These are phyloP conservation scores for Corniculantispora saksenae DNA, from an alignment of 2,329 filamentous ascomycete genomes.

Conservation along the genomic window DNA sequence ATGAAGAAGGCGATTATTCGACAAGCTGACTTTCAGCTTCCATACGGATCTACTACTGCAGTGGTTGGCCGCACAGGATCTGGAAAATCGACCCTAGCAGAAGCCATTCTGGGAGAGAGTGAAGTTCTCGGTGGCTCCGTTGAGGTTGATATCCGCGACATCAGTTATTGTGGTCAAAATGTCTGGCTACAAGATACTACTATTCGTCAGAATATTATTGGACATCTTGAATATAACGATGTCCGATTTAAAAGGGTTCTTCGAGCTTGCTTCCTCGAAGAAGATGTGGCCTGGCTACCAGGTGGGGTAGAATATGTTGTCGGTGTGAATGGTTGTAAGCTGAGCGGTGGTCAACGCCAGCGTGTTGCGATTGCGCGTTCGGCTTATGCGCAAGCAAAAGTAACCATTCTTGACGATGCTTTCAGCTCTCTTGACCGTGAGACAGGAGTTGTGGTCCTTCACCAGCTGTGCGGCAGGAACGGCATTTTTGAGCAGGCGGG, in stretches of 20 bases:
- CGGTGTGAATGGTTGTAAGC: not conserved
- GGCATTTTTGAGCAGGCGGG: not conserved
- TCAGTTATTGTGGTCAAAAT: not conserved
- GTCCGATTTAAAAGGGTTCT: not conserved
- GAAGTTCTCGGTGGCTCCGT: not conserved
- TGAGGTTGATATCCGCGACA: not conserved
- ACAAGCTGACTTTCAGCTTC: not conserved
- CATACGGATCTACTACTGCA: not conserved
- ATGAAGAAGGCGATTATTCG: not conserved
- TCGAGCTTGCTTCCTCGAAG: not conserved
- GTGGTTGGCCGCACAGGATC: not conserved
- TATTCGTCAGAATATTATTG: not conserved
- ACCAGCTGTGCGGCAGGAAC: not conserved
- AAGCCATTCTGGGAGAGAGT: not conserved
- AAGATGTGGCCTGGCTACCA: not conserved
- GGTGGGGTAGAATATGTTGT: not conserved
- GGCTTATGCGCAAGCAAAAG: not conserved
- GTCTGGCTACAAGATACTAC: not conserved
- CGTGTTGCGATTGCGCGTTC: slow-evolving; percentile 17
- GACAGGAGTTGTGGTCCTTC: not conserved
- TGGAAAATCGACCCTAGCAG: not conserved
- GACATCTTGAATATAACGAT: not conserved
- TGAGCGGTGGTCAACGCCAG: slow-evolving; percentile 11
- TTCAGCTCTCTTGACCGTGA: not conserved
- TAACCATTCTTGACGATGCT: not conserved